Evolutionary conservation across 306 rosid genomes (phyloP), one percentile per base, ranked within the genome.

Genomic region (Prosopis cineraria): DNA sequence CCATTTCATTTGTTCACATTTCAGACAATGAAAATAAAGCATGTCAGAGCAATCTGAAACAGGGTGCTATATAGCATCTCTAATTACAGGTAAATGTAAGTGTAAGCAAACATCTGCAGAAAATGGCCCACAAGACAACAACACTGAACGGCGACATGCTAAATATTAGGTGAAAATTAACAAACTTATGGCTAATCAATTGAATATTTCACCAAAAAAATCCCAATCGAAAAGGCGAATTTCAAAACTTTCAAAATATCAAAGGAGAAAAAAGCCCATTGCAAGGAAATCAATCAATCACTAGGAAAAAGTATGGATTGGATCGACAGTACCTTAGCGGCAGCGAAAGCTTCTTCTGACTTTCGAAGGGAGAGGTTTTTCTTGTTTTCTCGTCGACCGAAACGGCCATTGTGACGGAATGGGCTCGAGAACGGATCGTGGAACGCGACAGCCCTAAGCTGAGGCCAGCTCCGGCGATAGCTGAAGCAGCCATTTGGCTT

Each of bases 261-360:
- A 11, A 39, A 19, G 24, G 3, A 48, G 3, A 6, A 4, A 17
- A 48, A 19, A 40, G 59, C 20, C 24, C 59, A 29, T 45, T 70
- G 73, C 31, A 16, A 44, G 56, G 24, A 36, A 47, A 47, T 22
- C 63, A 33, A 50, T 24, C 24, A 27, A 9, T 25, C 24, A 27
- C n/a, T 10, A 19, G 24, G 14, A 53, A n/a, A 7, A 33, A 14
- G 25, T 6, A 7, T 2, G 29, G 12, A 74, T 10, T 24, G 20
- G 41, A 66, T 34, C 7, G 11, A 80, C 5, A 29, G 45, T 72
- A 93, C 98, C 93, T 93, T 90, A 72, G 99, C 98, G 6, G 90
- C 93, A 70, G 91, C 79, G 87, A 95, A 93, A 69, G 97, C 98
- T 81, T 91, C 91, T 77, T 93, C 89, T 4, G 99, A 95, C 52